phyloP scores from a whole-genome alignment of 768 basidiomycete genomes.

The Lentinus brumalis region DNA sequence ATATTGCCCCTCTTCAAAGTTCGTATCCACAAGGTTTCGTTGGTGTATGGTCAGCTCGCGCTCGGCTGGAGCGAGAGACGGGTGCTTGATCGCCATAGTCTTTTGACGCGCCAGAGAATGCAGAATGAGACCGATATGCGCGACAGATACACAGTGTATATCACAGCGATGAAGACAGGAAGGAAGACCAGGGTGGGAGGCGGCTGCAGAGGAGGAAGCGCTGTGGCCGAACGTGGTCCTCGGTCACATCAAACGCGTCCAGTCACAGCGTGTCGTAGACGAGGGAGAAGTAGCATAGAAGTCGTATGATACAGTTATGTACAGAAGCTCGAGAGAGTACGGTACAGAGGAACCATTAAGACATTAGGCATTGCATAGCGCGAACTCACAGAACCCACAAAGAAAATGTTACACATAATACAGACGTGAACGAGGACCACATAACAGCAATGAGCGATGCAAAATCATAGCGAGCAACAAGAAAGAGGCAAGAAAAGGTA shows the following conservation, averaged over 20 bases:
- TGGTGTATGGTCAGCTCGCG: conserved; percentile 50
- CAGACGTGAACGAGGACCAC: not conserved
- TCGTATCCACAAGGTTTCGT: conserved; percentile 64
- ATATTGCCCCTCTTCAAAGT: conserved; percentile 78
- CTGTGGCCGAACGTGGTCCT: not conserved
- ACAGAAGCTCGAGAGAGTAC: too few species aligned
- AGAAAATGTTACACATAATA: not conserved
- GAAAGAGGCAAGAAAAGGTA: not conserved
- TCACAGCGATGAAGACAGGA: too few species aligned
- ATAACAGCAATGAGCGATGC: not conserved
- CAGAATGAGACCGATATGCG: not conserved
- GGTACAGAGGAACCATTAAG: too few species aligned
- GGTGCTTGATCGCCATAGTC: not conserved
- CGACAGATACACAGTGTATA: not conserved
- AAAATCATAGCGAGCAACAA: not conserved
- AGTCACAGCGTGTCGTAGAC: not conserved
- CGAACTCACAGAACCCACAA: too few species aligned
- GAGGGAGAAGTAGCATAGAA: not conserved
- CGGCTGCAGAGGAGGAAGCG: not conserved
- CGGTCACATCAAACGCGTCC: conserved; percentile 15
- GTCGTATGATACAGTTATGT: not conserved
- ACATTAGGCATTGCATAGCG: too few species aligned
- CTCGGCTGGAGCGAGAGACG: conserved; percentile 27
- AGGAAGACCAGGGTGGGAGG: not conserved
- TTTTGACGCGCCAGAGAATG: not conserved